Conservation (phyloP, 2,329 filamentous ascomycete genomes). For the Cylindrodendrum hubeiense region DNA sequence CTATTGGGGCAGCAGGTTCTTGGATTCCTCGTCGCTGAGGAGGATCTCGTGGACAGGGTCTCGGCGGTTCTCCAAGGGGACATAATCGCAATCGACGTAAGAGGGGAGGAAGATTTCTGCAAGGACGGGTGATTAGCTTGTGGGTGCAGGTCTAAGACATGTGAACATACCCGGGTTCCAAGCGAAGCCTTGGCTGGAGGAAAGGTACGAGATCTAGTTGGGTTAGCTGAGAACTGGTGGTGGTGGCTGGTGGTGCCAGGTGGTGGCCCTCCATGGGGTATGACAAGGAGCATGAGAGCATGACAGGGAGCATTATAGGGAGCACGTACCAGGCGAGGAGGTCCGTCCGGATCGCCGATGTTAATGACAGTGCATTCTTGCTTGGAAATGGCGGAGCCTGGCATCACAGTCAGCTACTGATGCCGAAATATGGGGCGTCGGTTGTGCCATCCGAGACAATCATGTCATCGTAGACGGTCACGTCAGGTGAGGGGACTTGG, state of each 20-base stretch:
- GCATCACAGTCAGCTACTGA: too few relatives aligned
- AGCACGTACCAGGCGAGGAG: constrained; percentile 74
- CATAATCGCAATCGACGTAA: constrained; percentile 80
- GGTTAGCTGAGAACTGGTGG: too few relatives aligned
- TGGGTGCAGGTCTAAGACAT: neutral
- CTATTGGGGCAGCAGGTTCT: constrained; percentile 75
- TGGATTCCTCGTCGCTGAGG: constrained; percentile 81
- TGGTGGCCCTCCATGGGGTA: too few relatives aligned
- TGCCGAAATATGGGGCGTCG: constrained; percentile 11
- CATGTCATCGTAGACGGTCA: constrained; percentile 31
- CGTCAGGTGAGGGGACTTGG: constrained; percentile 13
- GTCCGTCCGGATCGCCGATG: constrained; percentile 79
- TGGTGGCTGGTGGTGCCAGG: too few relatives aligned
- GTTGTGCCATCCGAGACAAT: constrained; percentile 22
- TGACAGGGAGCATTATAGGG: neutral
- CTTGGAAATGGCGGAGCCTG: constrained; percentile 78
- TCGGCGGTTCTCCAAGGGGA: constrained; percentile 79
- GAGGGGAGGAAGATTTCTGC: constrained; percentile 85
- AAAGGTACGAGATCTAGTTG: constrained; percentile 80
- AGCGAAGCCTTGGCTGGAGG: constrained; percentile 82
- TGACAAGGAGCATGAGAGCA: too few relatives aligned
- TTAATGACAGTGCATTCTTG: constrained; percentile 86
- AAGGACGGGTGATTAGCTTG: constrained; percentile 19
- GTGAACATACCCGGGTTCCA: constrained; percentile 78
- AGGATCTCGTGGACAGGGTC: constrained; percentile 84